phyloP scores from a whole-genome alignment of 2,329 filamentous ascomycete species.

The Periconia sp. region DNA sequence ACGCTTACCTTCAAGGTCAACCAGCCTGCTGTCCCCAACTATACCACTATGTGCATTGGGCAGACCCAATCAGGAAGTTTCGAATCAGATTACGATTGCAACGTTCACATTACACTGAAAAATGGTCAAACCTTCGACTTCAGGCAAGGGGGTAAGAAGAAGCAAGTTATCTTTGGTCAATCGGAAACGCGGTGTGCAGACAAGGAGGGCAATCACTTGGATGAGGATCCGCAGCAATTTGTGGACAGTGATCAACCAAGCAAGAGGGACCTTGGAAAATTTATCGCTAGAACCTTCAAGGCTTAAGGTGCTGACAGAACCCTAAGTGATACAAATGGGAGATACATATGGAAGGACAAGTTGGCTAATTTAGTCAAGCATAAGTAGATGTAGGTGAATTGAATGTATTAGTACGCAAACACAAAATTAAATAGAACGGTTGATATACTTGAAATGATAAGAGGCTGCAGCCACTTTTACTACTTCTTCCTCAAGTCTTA shows the following conservation, averaged over 20 bases:
- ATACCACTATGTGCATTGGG: constrained; percentile 8
- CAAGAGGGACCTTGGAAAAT: too few relatives aligned
- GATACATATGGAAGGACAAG: too few relatives aligned
- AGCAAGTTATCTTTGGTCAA: constrained; percentile 2
- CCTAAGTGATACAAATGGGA: too few relatives aligned
- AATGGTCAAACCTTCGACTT: constrained; percentile 7
- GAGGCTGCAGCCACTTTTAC: too few relatives aligned
- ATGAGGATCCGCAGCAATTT: background rate
- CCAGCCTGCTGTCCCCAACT: background rate
- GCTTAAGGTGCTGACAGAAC: too few relatives aligned
- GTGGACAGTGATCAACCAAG: background rate
- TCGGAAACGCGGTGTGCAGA: constrained; percentile 5
- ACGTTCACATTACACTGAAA: constrained; percentile 3
- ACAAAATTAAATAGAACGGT: too few relatives aligned
- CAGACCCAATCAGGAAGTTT: constrained; percentile 2
- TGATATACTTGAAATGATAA: too few relatives aligned
- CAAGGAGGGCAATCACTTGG: constrained; percentile 1
- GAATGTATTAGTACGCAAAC: too few relatives aligned
- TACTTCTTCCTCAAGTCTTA: too few relatives aligned
- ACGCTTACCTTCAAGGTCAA: constrained; percentile 1
- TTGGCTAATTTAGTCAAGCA: too few relatives aligned
- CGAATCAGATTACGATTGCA: constrained; percentile 5
- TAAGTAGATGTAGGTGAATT: too few relatives aligned
- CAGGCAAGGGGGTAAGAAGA: constrained; percentile 5
- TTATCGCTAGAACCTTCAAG: too few relatives aligned